phyloP scores from a whole-genome alignment of 2,329 filamentous ascomycete genomes.

The Aspergillus jensenii region DNA sequence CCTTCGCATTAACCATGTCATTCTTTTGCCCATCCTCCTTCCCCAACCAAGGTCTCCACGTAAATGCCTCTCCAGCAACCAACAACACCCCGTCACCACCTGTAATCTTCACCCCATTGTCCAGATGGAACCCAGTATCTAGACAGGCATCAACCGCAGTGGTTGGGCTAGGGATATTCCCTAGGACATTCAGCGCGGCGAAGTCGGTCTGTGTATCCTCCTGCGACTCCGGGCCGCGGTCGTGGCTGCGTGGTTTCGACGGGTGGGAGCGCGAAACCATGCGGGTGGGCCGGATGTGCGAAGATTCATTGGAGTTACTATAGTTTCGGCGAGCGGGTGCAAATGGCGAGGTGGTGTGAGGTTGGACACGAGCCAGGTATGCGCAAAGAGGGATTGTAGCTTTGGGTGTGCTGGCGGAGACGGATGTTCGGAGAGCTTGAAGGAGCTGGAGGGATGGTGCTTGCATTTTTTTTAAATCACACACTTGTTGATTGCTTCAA shows the following conservation, averaged over 20 bases:
- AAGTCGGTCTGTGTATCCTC: slow-evolving; percentile 73
- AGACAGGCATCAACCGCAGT: slow-evolving; percentile 83
- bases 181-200: slow-evolving; percentile 73
- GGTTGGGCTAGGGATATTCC: slow-evolving; percentile 70
- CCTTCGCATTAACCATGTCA: slow-evolving; percentile 68
- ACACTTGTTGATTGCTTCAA: neutral
- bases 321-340: slow-evolving; percentile 17
- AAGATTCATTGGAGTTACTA: slow-evolving; percentile 16
- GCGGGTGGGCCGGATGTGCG: slow-evolving; percentile 25
- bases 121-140: slow-evolving; percentile 79
- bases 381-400: slow-evolving; percentile 11
- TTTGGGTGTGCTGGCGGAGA: slow-evolving; percentile 17
- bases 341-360: slow-evolving; percentile 8
- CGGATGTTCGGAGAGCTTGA: slow-evolving; percentile 40
- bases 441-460: slow-evolving; percentile 44
- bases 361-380: slow-evolving; percentile 13
- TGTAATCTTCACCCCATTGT: slow-evolving; percentile 72
- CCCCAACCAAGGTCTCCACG: slow-evolving; percentile 78
- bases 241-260: slow-evolving; percentile 45
- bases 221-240: slow-evolving; percentile 60
- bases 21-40: slow-evolving; percentile 38
- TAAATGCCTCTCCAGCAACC: slow-evolving; percentile 82
- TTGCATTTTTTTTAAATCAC: slow-evolving; percentile 28
- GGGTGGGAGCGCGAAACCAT: slow-evolving; percentile 34
- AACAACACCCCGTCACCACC: slow-evolving; percentile 73